phyloP scores from a whole-genome alignment of 2,329 filamentous ascomycete species.

The Chaetomium sp. region DNA sequence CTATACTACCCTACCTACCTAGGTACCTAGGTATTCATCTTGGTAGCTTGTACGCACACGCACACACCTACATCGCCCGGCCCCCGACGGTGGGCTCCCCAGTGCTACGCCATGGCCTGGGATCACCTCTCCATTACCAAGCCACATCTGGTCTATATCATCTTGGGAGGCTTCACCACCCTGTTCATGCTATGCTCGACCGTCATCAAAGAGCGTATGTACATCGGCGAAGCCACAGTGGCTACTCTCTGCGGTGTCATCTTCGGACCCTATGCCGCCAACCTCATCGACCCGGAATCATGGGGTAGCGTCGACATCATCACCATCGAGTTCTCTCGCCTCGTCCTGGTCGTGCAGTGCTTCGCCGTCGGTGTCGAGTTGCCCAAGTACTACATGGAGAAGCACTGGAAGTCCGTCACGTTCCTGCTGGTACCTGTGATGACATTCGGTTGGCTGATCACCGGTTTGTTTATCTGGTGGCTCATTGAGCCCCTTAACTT shows the following conservation, averaged over 20 bases:
- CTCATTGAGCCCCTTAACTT: slow-evolving; percentile 77
- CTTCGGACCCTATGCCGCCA: slow-evolving; percentile 81
- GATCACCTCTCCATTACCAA: slow-evolving; percentile 82
- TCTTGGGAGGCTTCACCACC: slow-evolving; percentile 94
- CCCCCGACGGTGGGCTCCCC: slow-evolving; percentile 2
- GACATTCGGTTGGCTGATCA: slow-evolving; percentile 93
- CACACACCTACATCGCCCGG: neutral
- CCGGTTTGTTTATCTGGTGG: slow-evolving; percentile 94
- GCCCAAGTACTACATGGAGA: slow-evolving; percentile 95
- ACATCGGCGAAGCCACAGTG: slow-evolving; percentile 97
- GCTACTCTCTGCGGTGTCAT: slow-evolving; percentile 86
- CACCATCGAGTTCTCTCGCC: slow-evolving; percentile 85
- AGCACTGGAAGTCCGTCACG: slow-evolving; percentile 90
- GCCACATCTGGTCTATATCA: slow-evolving; percentile 97
- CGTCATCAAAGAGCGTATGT: slow-evolving; percentile 96
- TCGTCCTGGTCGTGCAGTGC: slow-evolving; percentile 89
- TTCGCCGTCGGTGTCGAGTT: slow-evolving; percentile 90
- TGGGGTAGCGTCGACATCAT: slow-evolving; percentile 88
- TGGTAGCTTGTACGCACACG: neutral
- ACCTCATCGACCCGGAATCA: slow-evolving; percentile 71
- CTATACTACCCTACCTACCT: neutral
- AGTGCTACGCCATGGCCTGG: slow-evolving; percentile 66
- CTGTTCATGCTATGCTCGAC: slow-evolving; percentile 98
- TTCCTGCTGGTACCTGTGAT: slow-evolving; percentile 92
- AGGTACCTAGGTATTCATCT: too few species aligned